Evolutionary conservation across 2,329 filamentous ascomycete genomes (phyloP).

Genomic region (Penicillium polonicum): DNA sequence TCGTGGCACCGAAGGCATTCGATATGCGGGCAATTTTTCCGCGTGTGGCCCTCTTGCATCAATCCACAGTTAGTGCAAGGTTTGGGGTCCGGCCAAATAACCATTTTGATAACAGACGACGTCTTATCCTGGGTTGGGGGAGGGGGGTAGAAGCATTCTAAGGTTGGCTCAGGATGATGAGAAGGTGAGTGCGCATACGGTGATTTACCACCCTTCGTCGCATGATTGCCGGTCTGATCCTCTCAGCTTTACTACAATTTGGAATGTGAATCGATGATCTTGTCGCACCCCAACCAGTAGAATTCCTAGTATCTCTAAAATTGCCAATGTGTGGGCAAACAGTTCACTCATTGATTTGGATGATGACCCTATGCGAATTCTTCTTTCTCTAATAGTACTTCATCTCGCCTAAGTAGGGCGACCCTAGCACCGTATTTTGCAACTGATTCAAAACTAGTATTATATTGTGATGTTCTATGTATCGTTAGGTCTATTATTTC

Average conservation of each 20-base stretch:
- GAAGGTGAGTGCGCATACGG: background rate
- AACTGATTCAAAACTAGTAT: background rate
- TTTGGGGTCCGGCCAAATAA: no score
- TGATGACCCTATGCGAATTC: background rate
- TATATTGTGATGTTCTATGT: background rate
- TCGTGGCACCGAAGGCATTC: no score
- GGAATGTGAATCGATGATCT: background rate
- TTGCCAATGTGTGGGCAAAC: background rate
- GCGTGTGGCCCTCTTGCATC: no score
- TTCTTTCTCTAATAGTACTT: background rate
- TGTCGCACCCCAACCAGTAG: background rate
- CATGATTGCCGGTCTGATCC: background rate
- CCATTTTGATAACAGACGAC: no score
- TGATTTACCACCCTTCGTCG: background rate
- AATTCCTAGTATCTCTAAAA: background rate
- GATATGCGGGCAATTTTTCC: no score
- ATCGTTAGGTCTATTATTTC: background rate
- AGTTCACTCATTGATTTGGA: background rate
- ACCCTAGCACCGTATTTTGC: background rate
- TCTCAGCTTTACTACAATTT: background rate
- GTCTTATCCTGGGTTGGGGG: no score
- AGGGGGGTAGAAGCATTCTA: no score
- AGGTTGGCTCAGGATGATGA: background rate
- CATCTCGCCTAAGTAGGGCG: background rate
- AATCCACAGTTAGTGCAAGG: no score